Conservation (phyloP, 2,329 filamentous ascomycete genomes). For the Diaporthe nobilis region DNA sequence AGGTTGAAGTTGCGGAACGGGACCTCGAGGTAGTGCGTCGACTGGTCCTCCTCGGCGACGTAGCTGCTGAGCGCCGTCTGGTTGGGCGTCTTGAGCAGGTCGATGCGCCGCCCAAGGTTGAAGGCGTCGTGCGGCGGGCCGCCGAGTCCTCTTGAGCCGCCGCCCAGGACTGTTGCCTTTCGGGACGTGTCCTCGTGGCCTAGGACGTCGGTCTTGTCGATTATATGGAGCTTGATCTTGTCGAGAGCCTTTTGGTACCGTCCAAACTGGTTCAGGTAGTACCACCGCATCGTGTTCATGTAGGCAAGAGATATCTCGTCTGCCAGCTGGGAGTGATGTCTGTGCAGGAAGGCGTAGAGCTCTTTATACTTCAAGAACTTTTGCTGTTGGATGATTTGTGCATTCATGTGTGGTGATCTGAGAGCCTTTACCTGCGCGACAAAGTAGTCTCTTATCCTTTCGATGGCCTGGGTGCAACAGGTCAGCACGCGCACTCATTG, state of each 20-base stretch:
- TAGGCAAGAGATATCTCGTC: conserved; percentile 95
- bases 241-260: conserved; percentile 88
- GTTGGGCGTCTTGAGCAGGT: conserved; percentile 81
- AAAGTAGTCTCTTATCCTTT: conserved; percentile 93
- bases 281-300: conserved; percentile 99
- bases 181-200: conserved; percentile 82
- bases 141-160: conserved; percentile 57
- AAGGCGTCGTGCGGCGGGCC: conserved; percentile 86
- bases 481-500: conserved; percentile 12
- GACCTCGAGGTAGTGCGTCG: conserved; percentile 87
- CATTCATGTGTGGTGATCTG: conserved; percentile 95
- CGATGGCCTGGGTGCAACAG: conserved; percentile 75
- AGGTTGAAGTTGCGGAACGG: conserved; percentile 96
- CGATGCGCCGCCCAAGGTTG: conserved; percentile 87
- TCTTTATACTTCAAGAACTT: conserved; percentile 91
- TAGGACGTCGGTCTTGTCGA: conserved; percentile 88
- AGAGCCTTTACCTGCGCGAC: conserved; percentile 95
- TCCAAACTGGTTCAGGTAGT: conserved; percentile 91
- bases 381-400: conserved; percentile 96
- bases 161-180: conserved; percentile 71
- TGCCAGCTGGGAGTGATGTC: conserved; percentile 85
- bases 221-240: conserved; percentile 84
- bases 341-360: conserved; percentile 86
- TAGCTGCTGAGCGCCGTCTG: conserved; percentile 87
- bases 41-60: conserved; percentile 89